Base-by-base conservation (phyloP, 345 rosid species). In the Turnera subulata region DNA sequence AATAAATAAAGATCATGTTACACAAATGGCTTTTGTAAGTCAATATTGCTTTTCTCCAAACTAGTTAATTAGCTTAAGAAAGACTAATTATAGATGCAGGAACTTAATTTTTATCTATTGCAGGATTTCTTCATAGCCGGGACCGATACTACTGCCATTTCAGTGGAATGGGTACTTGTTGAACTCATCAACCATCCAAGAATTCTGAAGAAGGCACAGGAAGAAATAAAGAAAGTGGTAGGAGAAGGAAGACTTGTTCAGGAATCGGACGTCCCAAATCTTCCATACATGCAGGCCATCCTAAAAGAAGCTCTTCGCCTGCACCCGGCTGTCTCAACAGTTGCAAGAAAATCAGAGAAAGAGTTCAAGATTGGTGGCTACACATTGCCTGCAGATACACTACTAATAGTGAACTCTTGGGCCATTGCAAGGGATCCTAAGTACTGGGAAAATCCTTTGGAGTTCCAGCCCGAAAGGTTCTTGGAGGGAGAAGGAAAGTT, bases 1-100 rank as follows among this genome's bases (percentile, higher is more conserved):
- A 51, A 9, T 70, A 7, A 70, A 68, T 6, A 73, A 78, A 55
- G 58, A 70, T 15, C 73, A 73, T 13, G 64, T 78, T 26, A 78
- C 73, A 46, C 76, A 74, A 53, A 17, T 73, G 46, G 48, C 64
- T 40, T 40, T 77, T 71, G 82, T 70, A 40, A 21, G 54, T 38
- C 8, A 29, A n/a, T n/a, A n/a, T n/a, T n/a, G n/a, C n/a, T n/a
- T n/a, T n/a, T n/a, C n/a, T n/a, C n/a, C n/a, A n/a, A n/a, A n/a
- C n/a, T n/a, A n/a, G n/a, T n/a, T n/a, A n/a, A n/a, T n/a, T n/a
- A n/a, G n/a, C n/a, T n/a, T n/a, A n/a, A n/a, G n/a, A n/a, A n/a
- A n/a, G n/a, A n/a, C n/a, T n/a, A n/a, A n/a, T n/a, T n/a, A n/a
- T n/a, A n/a, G n/a, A n/a, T n/a, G n/a, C n/a, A n/a, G n/a, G n/a